These are phyloP conservation scores for Paspalum vaginatum DNA, from an alignment of 176 grass and related monocot species.

Conservation along the genomic window DNA sequence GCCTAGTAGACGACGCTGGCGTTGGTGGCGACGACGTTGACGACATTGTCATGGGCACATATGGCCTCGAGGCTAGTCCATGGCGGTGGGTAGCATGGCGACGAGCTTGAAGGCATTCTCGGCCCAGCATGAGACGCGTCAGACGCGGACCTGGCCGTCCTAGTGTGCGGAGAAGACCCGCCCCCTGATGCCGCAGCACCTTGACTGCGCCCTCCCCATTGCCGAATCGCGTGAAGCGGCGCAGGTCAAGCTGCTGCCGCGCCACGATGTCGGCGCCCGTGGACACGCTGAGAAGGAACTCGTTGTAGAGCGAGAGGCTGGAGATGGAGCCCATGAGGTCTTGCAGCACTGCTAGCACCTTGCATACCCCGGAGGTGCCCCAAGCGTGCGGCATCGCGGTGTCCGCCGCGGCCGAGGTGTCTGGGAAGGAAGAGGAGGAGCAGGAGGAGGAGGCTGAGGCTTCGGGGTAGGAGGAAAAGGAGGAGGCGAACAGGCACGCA, in stretches of 20 bases:
- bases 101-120: constrained; percentile 85
- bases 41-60: constrained; percentile 88
- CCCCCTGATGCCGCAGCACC: constrained; percentile 69
- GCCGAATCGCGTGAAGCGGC: constrained; percentile 67
- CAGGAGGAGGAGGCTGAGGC: neutral
- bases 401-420: neutral
- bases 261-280: constrained; percentile 75
- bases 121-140: constrained; percentile 65
- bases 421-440: neutral
- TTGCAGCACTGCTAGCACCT: constrained; percentile 62
- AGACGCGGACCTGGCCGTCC: constrained; percentile 83
- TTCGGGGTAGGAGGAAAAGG: neutral
- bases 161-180: constrained; percentile 91
- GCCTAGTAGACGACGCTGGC: constrained; percentile 63
- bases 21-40: constrained; percentile 61
- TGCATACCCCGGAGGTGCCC: constrained; percentile 42
- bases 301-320: constrained; percentile 79
- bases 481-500: neutral
- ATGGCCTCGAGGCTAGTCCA: constrained; percentile 92
- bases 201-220: constrained; percentile 74
- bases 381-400: neutral
- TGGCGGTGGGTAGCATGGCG: constrained; percentile 73
- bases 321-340: constrained; percentile 68
- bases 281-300: constrained; percentile 90
- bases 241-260: constrained; percentile 89